Base-by-base conservation (phyloP, 768 basidiomycete genomes). In the Boletus tylopilopsis region DNA sequence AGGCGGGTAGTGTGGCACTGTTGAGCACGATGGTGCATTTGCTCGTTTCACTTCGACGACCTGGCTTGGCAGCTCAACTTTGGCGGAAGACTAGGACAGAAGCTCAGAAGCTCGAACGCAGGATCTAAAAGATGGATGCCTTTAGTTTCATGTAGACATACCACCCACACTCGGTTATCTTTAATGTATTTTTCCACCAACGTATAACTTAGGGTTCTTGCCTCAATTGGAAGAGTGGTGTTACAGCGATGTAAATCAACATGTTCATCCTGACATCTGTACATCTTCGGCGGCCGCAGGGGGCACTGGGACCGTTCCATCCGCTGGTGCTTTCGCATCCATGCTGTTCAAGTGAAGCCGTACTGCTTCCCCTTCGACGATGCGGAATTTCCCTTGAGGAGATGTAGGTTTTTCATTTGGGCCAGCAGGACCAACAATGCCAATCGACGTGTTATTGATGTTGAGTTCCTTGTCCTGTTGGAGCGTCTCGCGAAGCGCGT, bases 401-500 rank as follows among this genome's bases (percentile, higher is more conserved):
- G 76, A 73, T 16, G 75, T 64, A n/a, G 62, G 58, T 36, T 68
- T 75, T 69, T 92, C 85, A 51, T 82, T 72, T 29, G 68, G 63
- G 57, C 85, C 80, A 25, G 76, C 71, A 11, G 87, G 79, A 10
- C 95, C 95, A 51, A 97, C 77, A 63, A 99, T 90, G 25, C 93
- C 94, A 58, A 98, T 84, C 2, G 90, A 93, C 2, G 96, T 99
- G 74, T 99, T 99, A 66, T 88, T 82, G 58, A 85, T 73, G 16
- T 85, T 94, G 49, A 98, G 84, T 62, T 90, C 93, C 69, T 99
- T 99, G 75, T 98, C 96, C 64, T 99, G 96, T 62, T 98, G 96
- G 32, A 99, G 81, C 2, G 96, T 98, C 67, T 98, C 95, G 25
- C 93, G 85, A 15, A 99, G 80, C 12, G 96, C 95, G 51, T 94